Conservation (phyloP, 2,329 filamentous ascomycete genomes). For the Arthrobotrys conoides region DNA sequence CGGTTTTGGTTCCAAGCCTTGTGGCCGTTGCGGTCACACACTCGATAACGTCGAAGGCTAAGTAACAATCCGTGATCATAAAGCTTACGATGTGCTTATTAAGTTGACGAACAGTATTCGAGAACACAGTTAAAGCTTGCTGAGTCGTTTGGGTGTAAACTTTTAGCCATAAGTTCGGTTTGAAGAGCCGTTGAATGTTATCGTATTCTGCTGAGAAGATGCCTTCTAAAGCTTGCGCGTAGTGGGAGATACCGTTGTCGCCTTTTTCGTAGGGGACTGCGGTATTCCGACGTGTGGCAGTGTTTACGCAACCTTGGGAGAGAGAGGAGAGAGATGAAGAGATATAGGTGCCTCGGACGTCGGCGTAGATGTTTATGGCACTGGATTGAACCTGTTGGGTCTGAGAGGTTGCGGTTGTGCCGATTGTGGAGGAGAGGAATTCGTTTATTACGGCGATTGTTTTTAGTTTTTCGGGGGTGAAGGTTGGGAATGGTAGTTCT, state of each 20-base stretch:
- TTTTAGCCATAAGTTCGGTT: conserved; percentile 84
- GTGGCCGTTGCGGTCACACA: conserved; percentile 85
- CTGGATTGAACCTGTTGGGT: conserved; percentile 63
- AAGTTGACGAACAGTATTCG: conserved; percentile 86
- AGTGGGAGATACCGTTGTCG: conserved; percentile 91
- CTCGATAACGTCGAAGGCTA: conserved; percentile 95
- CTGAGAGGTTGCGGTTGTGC: conserved; percentile 48
- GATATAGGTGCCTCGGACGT: conserved; percentile 89
- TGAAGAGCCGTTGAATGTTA: conserved; percentile 88
- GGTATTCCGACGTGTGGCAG: conserved; percentile 78
- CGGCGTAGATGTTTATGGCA: conserved; percentile 81
- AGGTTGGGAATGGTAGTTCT: conserved; percentile 81
- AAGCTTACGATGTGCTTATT: conserved; percentile 91
- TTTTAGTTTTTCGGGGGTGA: conserved; percentile 80
- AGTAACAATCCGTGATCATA: conserved; percentile 89
- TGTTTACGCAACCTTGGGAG: conserved; percentile 86
- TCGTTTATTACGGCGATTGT: conserved; percentile 63
- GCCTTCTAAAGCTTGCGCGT: conserved; percentile 87
- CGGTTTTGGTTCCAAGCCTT: conserved; percentile 83
- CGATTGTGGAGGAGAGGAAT: conserved; percentile 64
- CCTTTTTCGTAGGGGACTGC: conserved; percentile 83
- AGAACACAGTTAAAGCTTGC: conserved; percentile 82
- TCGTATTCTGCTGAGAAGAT: conserved; percentile 91
- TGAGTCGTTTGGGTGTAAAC: conserved; percentile 86
- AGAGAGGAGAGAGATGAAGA: conserved; percentile 85